Evolutionary conservation across 306 rosid genomes (phyloP).

Genomic region (Prunus dulcis): DNA sequence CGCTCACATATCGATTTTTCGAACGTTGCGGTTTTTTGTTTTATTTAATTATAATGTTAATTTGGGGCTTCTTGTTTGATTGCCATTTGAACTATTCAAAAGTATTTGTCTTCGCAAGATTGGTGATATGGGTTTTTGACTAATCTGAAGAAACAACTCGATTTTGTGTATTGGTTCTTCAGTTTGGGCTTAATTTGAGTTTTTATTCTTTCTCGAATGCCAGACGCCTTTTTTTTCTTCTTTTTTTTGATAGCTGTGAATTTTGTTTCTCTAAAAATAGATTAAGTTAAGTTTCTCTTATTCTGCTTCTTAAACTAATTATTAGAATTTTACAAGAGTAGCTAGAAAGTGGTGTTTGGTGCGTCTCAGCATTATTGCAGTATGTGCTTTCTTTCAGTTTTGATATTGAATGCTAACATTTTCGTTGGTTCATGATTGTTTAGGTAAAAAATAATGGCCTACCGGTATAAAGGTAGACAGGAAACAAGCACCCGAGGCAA

Average conservation of each 20-base stretch:
- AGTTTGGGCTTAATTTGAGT: neutral
- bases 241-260: neutral
- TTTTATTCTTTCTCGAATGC: neutral
- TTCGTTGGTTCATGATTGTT: constrained; percentile 1
- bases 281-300: neutral
- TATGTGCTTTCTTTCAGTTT: neutral
- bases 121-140: neutral
- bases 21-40: neutral
- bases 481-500: constrained; percentile 45
- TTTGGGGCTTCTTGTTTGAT: neutral
- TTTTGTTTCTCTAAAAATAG: neutral
- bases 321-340: neutral
- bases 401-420: neutral
- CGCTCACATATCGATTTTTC: too few species aligned
- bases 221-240: neutral
- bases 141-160: neutral
- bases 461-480: constrained; percentile 46
- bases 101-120: neutral
- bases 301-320: neutral
- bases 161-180: neutral
- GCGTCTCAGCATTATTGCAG: neutral
- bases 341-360: neutral
- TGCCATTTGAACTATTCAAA: neutral
- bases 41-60: neutral
- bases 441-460: constrained; percentile 48